phyloP scores from a whole-genome alignment of 345 rosid species.

The Trapa bicornis region DNA sequence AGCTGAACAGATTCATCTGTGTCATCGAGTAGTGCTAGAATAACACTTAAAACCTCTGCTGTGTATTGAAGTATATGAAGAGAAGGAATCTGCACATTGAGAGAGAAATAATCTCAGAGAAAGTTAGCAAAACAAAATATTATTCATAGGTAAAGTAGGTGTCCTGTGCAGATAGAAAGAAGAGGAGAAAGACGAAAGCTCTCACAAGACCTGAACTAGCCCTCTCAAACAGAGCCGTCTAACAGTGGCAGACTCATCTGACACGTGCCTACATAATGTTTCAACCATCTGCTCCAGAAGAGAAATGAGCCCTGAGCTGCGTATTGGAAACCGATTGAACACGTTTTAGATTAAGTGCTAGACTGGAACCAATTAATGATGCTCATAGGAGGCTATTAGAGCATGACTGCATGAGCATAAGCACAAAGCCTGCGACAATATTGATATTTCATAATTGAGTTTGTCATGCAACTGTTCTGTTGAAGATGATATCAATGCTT shows the following conservation, averaged over 20 bases:
- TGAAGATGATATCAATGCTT: neutral
- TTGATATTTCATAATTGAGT: neutral
- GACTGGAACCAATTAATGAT: neutral
- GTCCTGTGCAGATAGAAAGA: too few species aligned
- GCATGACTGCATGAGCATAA: neutral
- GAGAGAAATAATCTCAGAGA: neutral
- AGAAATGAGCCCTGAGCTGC: slow-evolving; percentile 65
- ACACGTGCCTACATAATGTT: slow-evolving; percentile 78
- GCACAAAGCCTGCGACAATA: neutral
- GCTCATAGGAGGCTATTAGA: too few species aligned
- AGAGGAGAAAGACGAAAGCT: neutral
- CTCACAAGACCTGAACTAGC: slow-evolving; percentile 60
- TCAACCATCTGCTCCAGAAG: slow-evolving; percentile 91
- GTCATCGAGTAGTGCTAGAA: slow-evolving; percentile 85
- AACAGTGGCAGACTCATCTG: slow-evolving; percentile 92
- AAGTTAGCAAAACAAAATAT: neutral
- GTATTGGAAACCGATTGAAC: slow-evolving; percentile 11
- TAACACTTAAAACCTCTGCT: slow-evolving; percentile 74
- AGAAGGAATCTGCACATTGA: slow-evolving; percentile 61
- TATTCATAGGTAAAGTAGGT: slow-evolving; percentile 1
- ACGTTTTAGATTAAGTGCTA: neutral
- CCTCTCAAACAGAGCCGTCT: slow-evolving; percentile 91
- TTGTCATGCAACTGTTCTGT: neutral
- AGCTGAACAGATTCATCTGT: slow-evolving; percentile 76
- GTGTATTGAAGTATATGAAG: slow-evolving; percentile 59